Percentiles rank a stretch among this genome's conserved stretches.
Evolutionary conservation across 345 rosid species (phyloP).

Genomic region (Orychophragmus violaceus): DNA sequence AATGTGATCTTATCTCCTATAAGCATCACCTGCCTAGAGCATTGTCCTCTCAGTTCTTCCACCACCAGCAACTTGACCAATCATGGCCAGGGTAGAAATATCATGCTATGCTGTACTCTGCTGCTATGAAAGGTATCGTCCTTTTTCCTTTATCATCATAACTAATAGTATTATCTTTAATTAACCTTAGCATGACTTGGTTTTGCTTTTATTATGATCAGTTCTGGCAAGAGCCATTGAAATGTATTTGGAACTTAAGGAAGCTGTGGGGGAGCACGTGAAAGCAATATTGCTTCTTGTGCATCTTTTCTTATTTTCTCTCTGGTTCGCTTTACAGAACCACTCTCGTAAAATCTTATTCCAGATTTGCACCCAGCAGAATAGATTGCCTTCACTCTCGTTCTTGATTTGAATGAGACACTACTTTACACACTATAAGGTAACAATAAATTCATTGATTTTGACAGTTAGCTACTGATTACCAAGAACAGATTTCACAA

Average conservation of each 20-base stretch:
- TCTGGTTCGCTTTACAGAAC: constrained; percentile 64
- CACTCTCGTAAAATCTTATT: constrained; percentile 90
- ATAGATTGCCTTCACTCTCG: constrained; percentile 76
- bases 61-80: no score
- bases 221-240: constrained; percentile 77
- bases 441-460: constrained; percentile 32
- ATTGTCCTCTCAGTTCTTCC: no score
- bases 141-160: background rate
- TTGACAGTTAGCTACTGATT: background rate
- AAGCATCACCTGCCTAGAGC: no score
- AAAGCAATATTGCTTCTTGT: constrained; percentile 25
- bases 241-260: constrained; percentile 78
- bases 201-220: constrained; percentile 30
- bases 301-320: background rate
- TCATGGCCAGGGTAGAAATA: no score
- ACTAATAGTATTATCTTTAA: background rate
- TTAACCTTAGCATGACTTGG: background rate
- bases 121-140: constrained; percentile 58
- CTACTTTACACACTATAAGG: constrained; percentile 97
- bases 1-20: no score
- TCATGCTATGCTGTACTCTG: constrained; percentile 44
- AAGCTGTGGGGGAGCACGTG: constrained; percentile 65
- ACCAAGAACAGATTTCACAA: background rate
- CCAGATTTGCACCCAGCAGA: constrained; percentile 89
- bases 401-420: no score